Evolutionary conservation across 495 filamentous ascomycete species (phyloP).

Genomic region (Neurospora sp.): DNA sequence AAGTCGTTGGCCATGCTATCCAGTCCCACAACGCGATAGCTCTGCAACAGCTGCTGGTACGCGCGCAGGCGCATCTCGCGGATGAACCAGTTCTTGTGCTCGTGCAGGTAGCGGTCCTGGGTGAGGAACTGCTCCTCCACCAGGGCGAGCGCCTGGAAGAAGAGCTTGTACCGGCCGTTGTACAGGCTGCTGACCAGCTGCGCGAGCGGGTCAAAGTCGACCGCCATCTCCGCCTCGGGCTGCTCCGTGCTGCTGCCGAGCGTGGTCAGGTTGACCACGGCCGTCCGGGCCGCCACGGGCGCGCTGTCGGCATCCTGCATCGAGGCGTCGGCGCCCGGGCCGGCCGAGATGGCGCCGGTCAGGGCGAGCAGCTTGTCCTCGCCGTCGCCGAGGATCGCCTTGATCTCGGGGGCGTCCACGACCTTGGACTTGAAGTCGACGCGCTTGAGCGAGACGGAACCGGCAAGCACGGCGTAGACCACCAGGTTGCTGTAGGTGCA

Average conservation of each 20-base stretch:
- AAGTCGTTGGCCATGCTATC: constrained; percentile 94
- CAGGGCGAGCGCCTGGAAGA: constrained; percentile 81
- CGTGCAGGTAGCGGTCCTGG: constrained; percentile 85
- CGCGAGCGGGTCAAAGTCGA: constrained; percentile 74
- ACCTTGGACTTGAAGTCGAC: constrained; percentile 99
- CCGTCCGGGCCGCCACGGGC: constrained; percentile 47
- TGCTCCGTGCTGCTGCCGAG: constrained; percentile 57
- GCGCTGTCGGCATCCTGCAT: constrained; percentile 57
- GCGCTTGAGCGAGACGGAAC: constrained; percentile 86
- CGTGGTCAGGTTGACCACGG: constrained; percentile 74
- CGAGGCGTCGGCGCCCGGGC: constrained; percentile 69
- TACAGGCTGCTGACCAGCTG: constrained; percentile 85
- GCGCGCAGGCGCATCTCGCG: constrained; percentile 94
- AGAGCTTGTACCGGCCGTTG: constrained; percentile 81
- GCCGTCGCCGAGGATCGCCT: constrained; percentile 82
- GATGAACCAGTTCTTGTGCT: constrained; percentile 92
- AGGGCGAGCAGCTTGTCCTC: constrained; percentile 79
- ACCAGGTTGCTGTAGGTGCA: constrained; percentile 92
- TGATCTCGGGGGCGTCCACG: constrained; percentile 95
- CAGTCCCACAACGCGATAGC: constrained; percentile 91
- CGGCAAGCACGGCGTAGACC: constrained; percentile 89
- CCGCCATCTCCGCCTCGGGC: constrained; percentile 64
- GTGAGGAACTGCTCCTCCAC: constrained; percentile 91
- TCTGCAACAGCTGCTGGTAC: constrained; percentile 95
- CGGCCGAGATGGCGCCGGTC: constrained; percentile 63